Evolutionary conservation across 768 basidiomycete species (phyloP), one percentile per base, ranked within the genome.

Genomic region (Suillus weaverae): DNA sequence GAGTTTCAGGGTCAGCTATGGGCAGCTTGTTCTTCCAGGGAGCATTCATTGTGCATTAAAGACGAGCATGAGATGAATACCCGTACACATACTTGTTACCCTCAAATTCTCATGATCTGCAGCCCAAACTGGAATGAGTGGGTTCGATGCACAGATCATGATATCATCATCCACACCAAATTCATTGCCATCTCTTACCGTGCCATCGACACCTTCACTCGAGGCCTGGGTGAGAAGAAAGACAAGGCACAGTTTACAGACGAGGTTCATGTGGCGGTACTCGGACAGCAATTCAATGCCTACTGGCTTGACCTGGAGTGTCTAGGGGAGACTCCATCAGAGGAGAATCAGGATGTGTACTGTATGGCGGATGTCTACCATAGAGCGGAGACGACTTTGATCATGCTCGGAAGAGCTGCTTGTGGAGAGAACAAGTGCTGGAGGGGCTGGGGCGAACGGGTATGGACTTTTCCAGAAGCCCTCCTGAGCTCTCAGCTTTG

Each of bases 301-400:
- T 70, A 70, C 38, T 70, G 70, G 67, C 61, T 68, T 20, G 69
- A 70, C 43, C 14, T 68, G 51, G 70, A 70, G 32, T 70, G 69
- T 48, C 9, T 67, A 26, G 66, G 66, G 9, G 20, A 65, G 44
- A 62, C 61, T 9, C 22, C 39, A 3, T 65, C 62, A 22, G 68
- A 70, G 20, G 66, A 64, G 59, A 68, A 66, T 33, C 11, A 63
- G 26, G 67, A 66, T 35, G 11, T 70, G n/a, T 68, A 70, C 51
- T 57, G 67, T 14, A 70, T 70, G 67, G 56, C 67, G 18, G 69
- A 70, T 18, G 39, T 70, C n/a, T 70, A 68, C 32, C 41, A 65
- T 8, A 48, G 63, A 14, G 67, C 68, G 3, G 41, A 39, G 13
- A 44, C 54, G 48, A 70, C 69, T n/a, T n/a, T 70, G 11, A 64